Conservation (phyloP, 305 asterid genomes). For the Striga hermonthica region DNA sequence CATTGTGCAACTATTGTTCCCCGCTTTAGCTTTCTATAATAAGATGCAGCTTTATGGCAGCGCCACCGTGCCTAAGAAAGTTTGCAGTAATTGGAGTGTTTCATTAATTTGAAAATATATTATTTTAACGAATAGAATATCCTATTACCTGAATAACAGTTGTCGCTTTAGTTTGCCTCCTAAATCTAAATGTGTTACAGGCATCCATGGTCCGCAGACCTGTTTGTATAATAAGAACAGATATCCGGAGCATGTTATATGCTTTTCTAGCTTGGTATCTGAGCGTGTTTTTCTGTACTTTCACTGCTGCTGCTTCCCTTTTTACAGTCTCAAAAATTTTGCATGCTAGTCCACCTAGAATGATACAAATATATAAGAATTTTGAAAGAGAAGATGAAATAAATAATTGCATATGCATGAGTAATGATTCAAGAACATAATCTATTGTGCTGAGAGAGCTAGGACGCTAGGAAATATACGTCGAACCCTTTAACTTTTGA, state of each 20-base stretch:
- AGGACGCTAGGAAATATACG: constrained; percentile 16
- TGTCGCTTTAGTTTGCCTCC: constrained; percentile 80
- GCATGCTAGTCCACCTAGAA: constrained; percentile 80
- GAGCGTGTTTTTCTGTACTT: constrained; percentile 60
- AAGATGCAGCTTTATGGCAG: constrained; percentile 59
- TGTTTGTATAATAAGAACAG: constrained; percentile 79
- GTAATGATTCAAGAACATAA: constrained; percentile 9
- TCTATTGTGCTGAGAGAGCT: constrained; percentile 7
- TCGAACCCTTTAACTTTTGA: constrained; percentile 23
- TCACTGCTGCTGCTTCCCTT: constrained; percentile 83
- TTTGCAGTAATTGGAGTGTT: constrained; percentile 32
- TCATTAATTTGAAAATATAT: constrained; percentile 27
- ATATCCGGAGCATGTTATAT: constrained; percentile 47
- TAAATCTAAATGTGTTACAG: constrained; percentile 51
- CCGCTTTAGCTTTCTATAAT: constrained; percentile 62
- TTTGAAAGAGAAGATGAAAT: constrained; percentile 20
- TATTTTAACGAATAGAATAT: constrained; percentile 2
- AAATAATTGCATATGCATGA: constrained; percentile 19
- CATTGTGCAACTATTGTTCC: constrained; percentile 81
- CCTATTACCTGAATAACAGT: constrained; percentile 70
- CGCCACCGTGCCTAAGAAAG: constrained; percentile 80
- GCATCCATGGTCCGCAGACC: constrained; percentile 80
- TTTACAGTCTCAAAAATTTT: constrained; percentile 53
- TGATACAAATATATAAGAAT: constrained; percentile 29
- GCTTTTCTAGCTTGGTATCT: constrained; percentile 60